Conservation (phyloP, 2,329 filamentous ascomycete species). For the Ascosphaera aggregata region DNA sequence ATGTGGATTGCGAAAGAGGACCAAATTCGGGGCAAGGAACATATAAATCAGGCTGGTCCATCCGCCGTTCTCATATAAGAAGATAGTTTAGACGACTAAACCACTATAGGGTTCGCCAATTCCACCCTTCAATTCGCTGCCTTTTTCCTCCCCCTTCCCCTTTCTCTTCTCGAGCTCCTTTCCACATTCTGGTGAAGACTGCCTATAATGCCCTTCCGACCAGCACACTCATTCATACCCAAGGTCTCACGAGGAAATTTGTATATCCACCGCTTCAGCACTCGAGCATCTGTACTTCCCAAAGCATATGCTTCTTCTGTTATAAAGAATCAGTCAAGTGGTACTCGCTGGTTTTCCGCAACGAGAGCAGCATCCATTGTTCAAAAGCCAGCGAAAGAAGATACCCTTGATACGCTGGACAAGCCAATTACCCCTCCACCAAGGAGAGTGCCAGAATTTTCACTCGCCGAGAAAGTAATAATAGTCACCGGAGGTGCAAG, state of each 20-base stretch:
- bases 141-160: no score
- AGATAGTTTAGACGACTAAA: no score
- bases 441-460: conserved; percentile 44
- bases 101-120: not conserved
- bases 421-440: conserved; percentile 7
- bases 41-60: no score
- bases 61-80: no score
- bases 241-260: not conserved
- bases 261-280: not conserved
- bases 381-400: not conserved
- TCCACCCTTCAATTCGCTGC: not conserved
- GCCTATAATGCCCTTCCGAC: not conserved
- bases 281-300: not conserved
- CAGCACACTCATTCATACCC: not conserved
- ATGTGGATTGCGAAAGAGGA: no score
- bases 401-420: conserved; percentile 5
- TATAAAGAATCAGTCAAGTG: not conserved
- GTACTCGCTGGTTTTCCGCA: not conserved
- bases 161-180: no score
- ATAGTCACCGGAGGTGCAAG: conserved; percentile 48
- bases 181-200: no score
- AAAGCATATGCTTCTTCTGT: not conserved
- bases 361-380: not conserved
- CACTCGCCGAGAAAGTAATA: conserved; percentile 44
- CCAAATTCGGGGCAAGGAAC: no score